Conservation (phyloP, 495 filamentous ascomycete genomes). For the Hyphodiscus hymeniophilus region DNA sequence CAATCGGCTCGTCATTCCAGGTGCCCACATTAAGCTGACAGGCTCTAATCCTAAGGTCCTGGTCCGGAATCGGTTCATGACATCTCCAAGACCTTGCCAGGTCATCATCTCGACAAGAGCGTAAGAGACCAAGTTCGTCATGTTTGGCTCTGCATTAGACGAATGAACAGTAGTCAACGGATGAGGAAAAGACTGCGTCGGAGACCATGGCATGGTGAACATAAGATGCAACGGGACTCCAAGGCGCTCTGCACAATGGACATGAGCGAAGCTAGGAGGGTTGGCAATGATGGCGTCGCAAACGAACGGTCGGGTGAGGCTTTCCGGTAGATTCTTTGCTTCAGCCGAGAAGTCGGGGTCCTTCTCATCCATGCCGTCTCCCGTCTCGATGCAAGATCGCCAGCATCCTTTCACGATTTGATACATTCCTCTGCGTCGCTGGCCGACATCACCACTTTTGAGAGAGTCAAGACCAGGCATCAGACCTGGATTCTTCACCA, state of each 20-base stretch:
- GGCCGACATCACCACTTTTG: slow-evolving; percentile 55
- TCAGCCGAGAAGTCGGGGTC: not conserved
- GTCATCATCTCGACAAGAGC: slow-evolving; percentile 66
- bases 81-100: slow-evolving; percentile 67
- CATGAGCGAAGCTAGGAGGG: slow-evolving; percentile 57
- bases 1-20: slow-evolving; percentile 49
- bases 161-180: slow-evolving; percentile 43
- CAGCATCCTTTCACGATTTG: slow-evolving; percentile 53
- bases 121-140: slow-evolving; percentile 64
- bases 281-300: slow-evolving; percentile 66
- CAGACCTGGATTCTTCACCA: slow-evolving; percentile 71
- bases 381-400: slow-evolving; percentile 47
- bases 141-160: slow-evolving; percentile 35
- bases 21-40: slow-evolving; percentile 54
- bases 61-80: slow-evolving; percentile 61
- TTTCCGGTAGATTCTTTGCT: not conserved
- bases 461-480: slow-evolving; percentile 55
- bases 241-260: slow-evolving; percentile 55
- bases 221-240: slow-evolving; percentile 59
- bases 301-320: slow-evolving; percentile 39
- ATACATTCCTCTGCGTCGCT: slow-evolving; percentile 47
- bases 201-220: slow-evolving; percentile 63
- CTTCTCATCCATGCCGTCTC: slow-evolving; percentile 20
- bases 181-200: slow-evolving; percentile 43
- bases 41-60: slow-evolving; percentile 54